phyloP scores from a whole-genome alignment of 768 basidiomycete species.

The Podaxis mareebaensis region DNA sequence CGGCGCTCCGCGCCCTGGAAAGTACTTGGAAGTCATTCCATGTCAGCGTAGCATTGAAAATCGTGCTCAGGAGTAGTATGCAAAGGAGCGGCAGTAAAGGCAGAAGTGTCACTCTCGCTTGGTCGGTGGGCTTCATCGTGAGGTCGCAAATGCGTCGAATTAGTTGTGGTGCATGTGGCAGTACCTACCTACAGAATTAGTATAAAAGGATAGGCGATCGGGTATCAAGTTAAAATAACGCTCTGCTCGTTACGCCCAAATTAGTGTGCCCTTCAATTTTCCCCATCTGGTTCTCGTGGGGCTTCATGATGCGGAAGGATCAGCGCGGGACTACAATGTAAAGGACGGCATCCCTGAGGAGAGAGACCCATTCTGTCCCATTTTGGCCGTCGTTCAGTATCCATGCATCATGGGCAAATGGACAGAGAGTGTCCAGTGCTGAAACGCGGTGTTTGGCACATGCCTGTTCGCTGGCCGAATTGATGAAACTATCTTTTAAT shows the following conservation, averaged over 20 bases:
- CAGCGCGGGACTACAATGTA: background rate
- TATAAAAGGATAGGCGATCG: background rate
- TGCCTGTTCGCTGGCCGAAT: no score
- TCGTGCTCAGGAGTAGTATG: background rate
- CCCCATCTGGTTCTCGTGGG: no score
- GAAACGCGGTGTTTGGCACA: no score
- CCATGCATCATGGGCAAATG: background rate
- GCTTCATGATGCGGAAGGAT: background rate
- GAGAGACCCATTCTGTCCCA: background rate
- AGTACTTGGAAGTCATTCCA: slow-evolving; percentile 6
- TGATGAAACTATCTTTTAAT: no score
- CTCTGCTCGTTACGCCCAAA: background rate
- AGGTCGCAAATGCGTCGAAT: background rate
- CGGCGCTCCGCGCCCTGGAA: background rate
- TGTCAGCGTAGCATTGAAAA: slow-evolving; percentile 4
- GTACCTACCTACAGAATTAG: background rate
- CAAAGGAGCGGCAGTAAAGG: background rate
- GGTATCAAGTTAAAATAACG: background rate
- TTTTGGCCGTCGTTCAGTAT: background rate
- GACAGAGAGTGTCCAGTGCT: background rate
- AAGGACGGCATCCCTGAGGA: background rate
- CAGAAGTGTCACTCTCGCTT: background rate
- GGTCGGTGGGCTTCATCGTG: background rate
- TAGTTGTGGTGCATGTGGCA: background rate
- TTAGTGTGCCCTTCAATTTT: background rate